Base-by-base conservation (phyloP, 345 rosid genomes). In the Pistacia vera region DNA sequence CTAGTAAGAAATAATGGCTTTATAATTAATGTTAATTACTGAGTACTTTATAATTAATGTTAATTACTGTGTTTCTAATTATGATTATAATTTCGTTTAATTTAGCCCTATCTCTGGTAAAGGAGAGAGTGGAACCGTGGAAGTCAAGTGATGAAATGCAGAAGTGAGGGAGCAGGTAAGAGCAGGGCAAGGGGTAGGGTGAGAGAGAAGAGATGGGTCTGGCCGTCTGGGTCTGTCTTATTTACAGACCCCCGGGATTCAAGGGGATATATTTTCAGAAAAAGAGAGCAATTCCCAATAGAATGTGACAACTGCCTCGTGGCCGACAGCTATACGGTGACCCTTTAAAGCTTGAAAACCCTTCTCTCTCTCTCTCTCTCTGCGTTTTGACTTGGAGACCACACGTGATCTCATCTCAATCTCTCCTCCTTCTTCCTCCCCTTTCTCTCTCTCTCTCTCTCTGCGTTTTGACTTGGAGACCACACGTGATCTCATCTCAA, bases 281-380 rank as follows among this genome's bases (percentile, higher is more conserved):
- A 55, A 59, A 36, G 68, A 44, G 58, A 48, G 78, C 85, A 80
- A 81, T 86, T 86, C 87, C 90, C 92, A 78, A 85, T 67, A 79
- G 78, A 80, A 55, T 63, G 61, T 63, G 81, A 80, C 79, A 85
- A 83, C 81, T 66, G 88, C 81, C 84, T 83, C 88, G 87, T 86
- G 91, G 89, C 81, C 79, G 87, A 85, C 91, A 86, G 86, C 82
- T 82, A 77, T 72, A 71, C 74, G 78, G 69, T 75, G 78, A 76
- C 61, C 73, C 44, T 30, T 62, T 5, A 0, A 5, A 62, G 18
- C 12, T 63, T 17, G 13, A 41, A 63, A 11, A 13, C 46, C 22
- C 12, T n/a, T 46, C 16, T 49, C 55, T 49, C 55, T 52, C 44
- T 30, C 38, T 12, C 2, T 4, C 10, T n/a, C n/a, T 54, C 61